Base-by-base conservation (phyloP, 208 protist genomes). In the Wallacemonas collosoma region DNA sequence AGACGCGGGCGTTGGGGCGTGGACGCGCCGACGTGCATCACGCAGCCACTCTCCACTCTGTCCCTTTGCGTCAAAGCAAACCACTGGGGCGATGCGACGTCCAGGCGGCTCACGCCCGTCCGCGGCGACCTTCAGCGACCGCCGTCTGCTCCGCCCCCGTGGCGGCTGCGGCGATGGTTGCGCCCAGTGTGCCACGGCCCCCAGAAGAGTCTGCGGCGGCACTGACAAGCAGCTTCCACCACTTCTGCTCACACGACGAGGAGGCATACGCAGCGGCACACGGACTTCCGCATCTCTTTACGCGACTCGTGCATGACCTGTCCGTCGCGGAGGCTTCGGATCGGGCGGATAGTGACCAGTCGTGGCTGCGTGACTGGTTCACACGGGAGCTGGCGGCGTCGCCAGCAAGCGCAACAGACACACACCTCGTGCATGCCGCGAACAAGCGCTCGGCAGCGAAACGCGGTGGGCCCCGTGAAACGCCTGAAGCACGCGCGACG, bases 31-130 rank as follows among this genome's bases (percentile, higher is more conserved):
- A 53, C 11, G 15, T 9, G 6, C 53, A 38, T 5, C 26, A 58
- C 53, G 53, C 53, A 7, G 53, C n/a, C 53, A 15, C 6, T 8
- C n/a, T 26, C 53, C 53, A n/a, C 53, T 0, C 53, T 8, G 6
- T 6, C n/a, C 53, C 14, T 58, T 15, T n/a, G 11, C 60, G 60
- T 15, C 60, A 65, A 17, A 65, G 60, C 60, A 65, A 65, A 36
- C 60, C 60, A 15, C 43, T 65, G 40, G 60, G 60, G 3, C 41
- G 60, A 3, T 5, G 56, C 26, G 8, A 9, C 14, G 38, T 26
- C 26, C 26, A 26, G 26, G 26, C 26, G 26, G 26, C 26, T 26
- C 26, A 26, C 26, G 26, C 26, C 26, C 0, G 26, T 26, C 0
- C 26, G 26, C 26, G 26, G 26, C 26, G 26, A 26, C 26, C 26